Evolutionary conservation across 208 protist genomes (phyloP), one percentile per base, ranked within the genome.

Genomic region (Novymonas esmeraldas): DNA sequence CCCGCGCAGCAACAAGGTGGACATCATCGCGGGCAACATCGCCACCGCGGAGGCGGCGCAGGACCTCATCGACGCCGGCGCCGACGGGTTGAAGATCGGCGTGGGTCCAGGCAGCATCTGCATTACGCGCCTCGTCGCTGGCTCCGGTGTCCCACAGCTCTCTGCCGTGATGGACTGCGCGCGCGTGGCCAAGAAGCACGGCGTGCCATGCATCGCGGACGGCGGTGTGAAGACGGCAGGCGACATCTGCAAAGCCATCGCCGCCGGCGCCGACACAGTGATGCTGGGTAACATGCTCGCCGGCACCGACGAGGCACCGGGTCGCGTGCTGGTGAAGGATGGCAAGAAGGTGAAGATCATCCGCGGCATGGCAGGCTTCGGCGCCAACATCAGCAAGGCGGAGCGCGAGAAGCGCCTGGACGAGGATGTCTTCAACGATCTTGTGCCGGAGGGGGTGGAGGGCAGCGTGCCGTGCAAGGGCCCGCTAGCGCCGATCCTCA

Each of bases 341-440:
- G 92, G 92, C 36, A 88, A 92, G 73, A 95, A 95, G 66, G 89
- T 95, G 63, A 97, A 97, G 79, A 92, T 97, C 61, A 93, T 97
- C 54, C 87, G 92, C 20, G 92, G 92, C 55, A 97, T 97, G 92
- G 92, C 92, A 13, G 92, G 92, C 48, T 97, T 88, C 58, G 92
- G 87, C 34, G 92, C 92, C 4, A 97, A 97, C 73, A 72, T 97
- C 62, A 92, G 86, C 78, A 97, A 95, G 76, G 85, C 85, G 9
- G 87, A 95, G 78, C 84, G 92, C n/a, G 89, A 97, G 70, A 71
- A 85, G 49, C 78, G 79, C 26, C 46, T 80, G 16, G 82, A 95
- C 52, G 89, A 95, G 61, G 87, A 95, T 57, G 81, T 95, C 46
- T 97, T 97, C 68, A 81, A 80, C 36, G 85, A 92, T 22, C 82